Evolutionary conservation across 495 filamentous ascomycete genomes (phyloP).

Genomic region (Penicillium daleae): DNA sequence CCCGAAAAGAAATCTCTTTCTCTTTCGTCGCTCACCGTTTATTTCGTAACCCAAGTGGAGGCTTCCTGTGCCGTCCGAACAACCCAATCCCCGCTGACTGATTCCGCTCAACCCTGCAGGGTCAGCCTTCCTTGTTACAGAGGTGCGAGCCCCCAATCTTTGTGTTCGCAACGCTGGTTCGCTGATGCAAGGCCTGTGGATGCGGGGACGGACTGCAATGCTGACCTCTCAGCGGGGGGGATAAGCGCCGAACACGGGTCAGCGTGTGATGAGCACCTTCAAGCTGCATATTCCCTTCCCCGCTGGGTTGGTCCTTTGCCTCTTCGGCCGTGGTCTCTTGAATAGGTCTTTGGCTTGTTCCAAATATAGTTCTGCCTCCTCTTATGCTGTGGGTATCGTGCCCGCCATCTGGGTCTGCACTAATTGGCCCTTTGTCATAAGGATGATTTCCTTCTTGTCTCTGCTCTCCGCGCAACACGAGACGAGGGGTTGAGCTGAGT

Average conservation of each 20-base stretch:
- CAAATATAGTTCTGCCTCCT: slow-evolving; percentile 36
- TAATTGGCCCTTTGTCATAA: slow-evolving; percentile 27
- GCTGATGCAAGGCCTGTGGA: slow-evolving; percentile 13
- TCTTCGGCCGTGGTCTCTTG: slow-evolving; percentile 4
- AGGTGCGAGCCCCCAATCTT: slow-evolving; percentile 10
- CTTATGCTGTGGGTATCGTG: slow-evolving; percentile 23
- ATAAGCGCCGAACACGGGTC: slow-evolving; percentile 32
- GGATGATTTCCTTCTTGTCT: slow-evolving; percentile 21
- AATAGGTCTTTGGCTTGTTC: slow-evolving; percentile 21
- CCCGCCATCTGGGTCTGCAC: slow-evolving; percentile 24
- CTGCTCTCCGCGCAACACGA: slow-evolving; percentile 30
- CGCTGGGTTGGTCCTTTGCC: slow-evolving; percentile 11
- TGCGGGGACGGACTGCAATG: slow-evolving; percentile 26
- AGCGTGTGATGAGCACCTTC: slow-evolving; percentile 33
- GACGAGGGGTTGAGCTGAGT: slow-evolving; percentile 23
- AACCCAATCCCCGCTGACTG: background rate
- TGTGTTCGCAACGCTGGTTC: slow-evolving; percentile 15
- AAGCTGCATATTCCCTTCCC: slow-evolving; percentile 32
- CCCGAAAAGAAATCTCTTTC: background rate
- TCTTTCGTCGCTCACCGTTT: background rate
- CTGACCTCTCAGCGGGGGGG: slow-evolving; percentile 31
- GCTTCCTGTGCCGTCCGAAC: background rate
- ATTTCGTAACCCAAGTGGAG: background rate
- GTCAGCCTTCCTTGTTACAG: background rate
- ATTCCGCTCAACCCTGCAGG: background rate